Evolutionary conservation across 2,329 filamentous ascomycete species (phyloP).

Genomic region (Cordyceps pruinosa): DNA sequence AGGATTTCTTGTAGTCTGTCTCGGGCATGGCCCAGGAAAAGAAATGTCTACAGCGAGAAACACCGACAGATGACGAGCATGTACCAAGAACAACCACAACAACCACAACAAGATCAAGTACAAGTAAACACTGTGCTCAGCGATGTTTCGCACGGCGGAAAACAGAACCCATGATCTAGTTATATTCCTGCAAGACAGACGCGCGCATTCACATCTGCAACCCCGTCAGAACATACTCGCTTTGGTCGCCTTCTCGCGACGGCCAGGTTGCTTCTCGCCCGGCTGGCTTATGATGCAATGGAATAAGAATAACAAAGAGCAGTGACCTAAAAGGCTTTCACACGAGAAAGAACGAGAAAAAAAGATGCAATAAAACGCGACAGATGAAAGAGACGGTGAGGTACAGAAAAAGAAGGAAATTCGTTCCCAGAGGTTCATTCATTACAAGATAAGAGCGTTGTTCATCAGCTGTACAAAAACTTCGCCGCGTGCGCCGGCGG

Average conservation of each 20-base stretch:
- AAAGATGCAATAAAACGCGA: not conserved
- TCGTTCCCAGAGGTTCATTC: conserved; percentile 31
- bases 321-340: conserved; percentile 1
- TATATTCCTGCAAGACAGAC: too few species aligned
- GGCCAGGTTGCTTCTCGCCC: not conserved
- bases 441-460: conserved; percentile 27
- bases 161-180: too few species aligned
- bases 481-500: not conserved
- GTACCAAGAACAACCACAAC: too few species aligned
- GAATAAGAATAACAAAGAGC: conserved; percentile 1
- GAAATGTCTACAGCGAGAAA: too few species aligned
- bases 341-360: not conserved
- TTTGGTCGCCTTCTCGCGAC: not conserved
- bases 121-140: too few species aligned
- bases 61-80: too few species aligned
- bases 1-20: too few species aligned
- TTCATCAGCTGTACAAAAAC: not conserved
- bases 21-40: too few species aligned
- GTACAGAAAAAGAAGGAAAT: conserved; percentile 24
- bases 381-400: conserved; percentile 12
- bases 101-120: too few species aligned
- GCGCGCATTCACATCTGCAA: conserved; percentile 11
- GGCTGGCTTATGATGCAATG: conserved; percentile 9
- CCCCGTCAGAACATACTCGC: conserved; percentile 8
- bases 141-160: too few species aligned